A percentile compares a stretch with the other conserved stretches of the same genome.
phyloP scores from a whole-genome alignment of 805 yeast species.

The Candida sithepensis region DNA sequence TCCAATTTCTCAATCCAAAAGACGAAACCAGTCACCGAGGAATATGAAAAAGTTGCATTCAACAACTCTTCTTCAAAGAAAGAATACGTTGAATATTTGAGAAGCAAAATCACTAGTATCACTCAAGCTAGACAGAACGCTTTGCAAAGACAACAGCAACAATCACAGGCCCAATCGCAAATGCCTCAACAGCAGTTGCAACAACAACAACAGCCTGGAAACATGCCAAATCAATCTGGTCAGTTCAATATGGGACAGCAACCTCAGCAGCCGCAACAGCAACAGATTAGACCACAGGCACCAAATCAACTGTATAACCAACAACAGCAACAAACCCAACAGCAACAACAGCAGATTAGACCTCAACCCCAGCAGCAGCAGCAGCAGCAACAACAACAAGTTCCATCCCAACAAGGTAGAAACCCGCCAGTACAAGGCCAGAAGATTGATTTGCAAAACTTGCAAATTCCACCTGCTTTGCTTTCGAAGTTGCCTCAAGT shows the following conservation, averaged over 20 bases:
- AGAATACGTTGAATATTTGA: conserved; percentile 51
- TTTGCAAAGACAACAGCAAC: conserved; percentile 22
- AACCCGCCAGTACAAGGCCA: conserved; percentile 7
- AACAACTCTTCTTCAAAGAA: conserved; percentile 53
- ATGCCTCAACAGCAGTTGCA: conserved; percentile 25
- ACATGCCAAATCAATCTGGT: conserved; percentile 22
- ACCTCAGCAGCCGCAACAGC: conserved; percentile 11
- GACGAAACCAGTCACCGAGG: conserved; percentile 58
- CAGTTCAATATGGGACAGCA: conserved; percentile 13
- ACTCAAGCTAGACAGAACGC: conserved; percentile 33
- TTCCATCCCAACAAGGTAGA: conserved; percentile 3
- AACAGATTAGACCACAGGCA: conserved; percentile 11
- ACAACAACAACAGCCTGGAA: conserved; percentile 5
- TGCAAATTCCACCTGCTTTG: conserved; percentile 70
- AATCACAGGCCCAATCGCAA: conserved; percentile 20
- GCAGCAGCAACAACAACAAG: conserved; percentile 12
- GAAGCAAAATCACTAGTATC: conserved; percentile 34
- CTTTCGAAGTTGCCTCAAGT: conserved; percentile 61
- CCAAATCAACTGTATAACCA: background rate
- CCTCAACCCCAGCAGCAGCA: conserved; percentile 25
- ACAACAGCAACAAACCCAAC: conserved; percentile 23
- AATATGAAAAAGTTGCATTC: conserved; percentile 65
- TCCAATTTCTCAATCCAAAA: conserved; percentile 31
- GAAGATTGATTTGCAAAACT: conserved; percentile 47
- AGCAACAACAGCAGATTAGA: conserved; percentile 25